Base-by-base conservation (phyloP, 2,329 filamentous ascomycete species). In the Epichloe uncinata region DNA sequence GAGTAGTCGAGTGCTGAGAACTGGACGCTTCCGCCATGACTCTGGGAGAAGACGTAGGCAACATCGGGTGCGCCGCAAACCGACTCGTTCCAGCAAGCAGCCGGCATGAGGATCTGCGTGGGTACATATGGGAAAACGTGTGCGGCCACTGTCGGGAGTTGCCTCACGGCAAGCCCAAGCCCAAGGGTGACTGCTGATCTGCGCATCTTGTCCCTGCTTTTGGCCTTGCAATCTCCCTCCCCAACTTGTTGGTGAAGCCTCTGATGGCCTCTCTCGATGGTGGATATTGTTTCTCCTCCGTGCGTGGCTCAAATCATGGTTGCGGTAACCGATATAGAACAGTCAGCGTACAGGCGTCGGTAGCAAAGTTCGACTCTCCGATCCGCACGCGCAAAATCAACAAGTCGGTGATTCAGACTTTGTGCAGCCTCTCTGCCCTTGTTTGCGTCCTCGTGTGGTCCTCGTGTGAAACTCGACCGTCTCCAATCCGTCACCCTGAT, bases 51-150 rank as follows among this genome's bases (percentile, higher is more conserved):
- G 55, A 91, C 73, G 64, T 93, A 95, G 52, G 81, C 81, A 34
- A 78, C 62, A 16, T 78, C 72, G 53, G 55, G 63, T 49, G 56
- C 63, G 55, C 57, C 60, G 59, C 60, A 64, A 33, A 56, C 50
- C 35, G 58, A 68, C 20, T 69, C 64, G 53, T 75, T 72, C 48
- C 71, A 64, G 52, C 66, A 67, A n/a, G 57, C 50, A 51, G 66
- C 61, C 6, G 75, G 71, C 43, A 81, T 73, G 51, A 91, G 75
- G 48, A 94, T 75, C 33, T 78, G 80, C 0, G 88, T 88, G 3
- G 87, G 85, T 50, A 82, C 81, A 69, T 94, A 95, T 26, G 87
- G 88, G 48, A 88, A 74, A 45, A 64, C 64, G 58, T 73, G 69
- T 47, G 73, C 70, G 6, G 65, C 58, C 37, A 61, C 49, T 15